phyloP scores from a whole-genome alignment of 257 asterid genomes.

The Pogostemon cablin region DNA sequence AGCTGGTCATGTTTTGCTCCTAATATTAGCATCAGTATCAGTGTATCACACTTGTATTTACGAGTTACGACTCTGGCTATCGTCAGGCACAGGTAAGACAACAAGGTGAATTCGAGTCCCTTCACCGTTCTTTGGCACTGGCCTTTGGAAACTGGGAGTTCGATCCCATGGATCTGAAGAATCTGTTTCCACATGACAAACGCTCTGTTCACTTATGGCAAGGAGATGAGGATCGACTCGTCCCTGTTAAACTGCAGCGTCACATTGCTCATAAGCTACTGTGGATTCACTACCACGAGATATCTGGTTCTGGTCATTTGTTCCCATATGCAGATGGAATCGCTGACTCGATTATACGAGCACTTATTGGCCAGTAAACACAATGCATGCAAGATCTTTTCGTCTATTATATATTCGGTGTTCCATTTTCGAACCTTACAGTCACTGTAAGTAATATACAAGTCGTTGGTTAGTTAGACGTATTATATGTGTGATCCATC shows the following conservation, averaged over 20 bases:
- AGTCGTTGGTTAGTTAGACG: too few species aligned
- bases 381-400: too few species aligned
- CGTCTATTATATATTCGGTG: too few species aligned
- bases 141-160: slow-evolving; percentile 76
- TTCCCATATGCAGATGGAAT: slow-evolving; percentile 55
- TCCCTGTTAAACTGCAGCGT: slow-evolving; percentile 59
- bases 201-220: slow-evolving; percentile 70
- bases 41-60: too few species aligned
- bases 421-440: too few species aligned
- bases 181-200: slow-evolving; percentile 50
- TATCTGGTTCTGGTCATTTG: slow-evolving; percentile 71
- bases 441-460: too few species aligned
- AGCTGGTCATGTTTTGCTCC: too few species aligned
- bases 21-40: too few species aligned
- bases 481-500: too few species aligned
- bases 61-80: neutral
- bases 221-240: slow-evolving; percentile 71
- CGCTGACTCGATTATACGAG: slow-evolving; percentile 45
- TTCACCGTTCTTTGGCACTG: slow-evolving; percentile 56
- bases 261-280: slow-evolving; percentile 52
- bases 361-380: slow-evolving; percentile 36
- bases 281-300: slow-evolving; percentile 76
- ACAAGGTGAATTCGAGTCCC: slow-evolving; percentile 73
- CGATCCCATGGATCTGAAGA: slow-evolving; percentile 59
- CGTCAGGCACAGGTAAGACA: slow-evolving; percentile 54